Evolutionary conservation across 768 basidiomycete genomes (phyloP).

Genomic region (Tylopilus vinaceipallidus): DNA sequence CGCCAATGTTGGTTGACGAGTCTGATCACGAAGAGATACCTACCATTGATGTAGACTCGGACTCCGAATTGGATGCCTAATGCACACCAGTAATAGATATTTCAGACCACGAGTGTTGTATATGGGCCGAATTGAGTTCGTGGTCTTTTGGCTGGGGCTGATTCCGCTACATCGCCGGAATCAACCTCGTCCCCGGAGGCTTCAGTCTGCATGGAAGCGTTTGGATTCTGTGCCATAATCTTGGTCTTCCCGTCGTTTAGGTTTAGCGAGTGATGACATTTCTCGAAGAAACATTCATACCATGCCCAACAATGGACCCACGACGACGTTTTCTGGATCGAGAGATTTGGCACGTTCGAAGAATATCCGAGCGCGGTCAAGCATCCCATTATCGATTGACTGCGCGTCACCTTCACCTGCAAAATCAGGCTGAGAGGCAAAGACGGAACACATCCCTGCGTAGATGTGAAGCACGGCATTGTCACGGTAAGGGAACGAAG

Average conservation of each 20-base stretch:
- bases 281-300: conserved; percentile 30
- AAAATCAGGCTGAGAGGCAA: conserved; percentile 46
- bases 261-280: background rate
- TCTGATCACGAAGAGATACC: conserved; percentile 79
- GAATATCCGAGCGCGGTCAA: conserved; percentile 50
- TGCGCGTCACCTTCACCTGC: conserved; percentile 2
- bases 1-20: conserved; percentile 29
- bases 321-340: conserved; percentile 56
- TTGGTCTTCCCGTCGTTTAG: conserved; percentile 16
- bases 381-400: conserved; percentile 43
- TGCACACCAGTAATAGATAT: background rate
- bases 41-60: conserved; percentile 72
- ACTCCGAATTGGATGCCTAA: conserved; percentile 69
- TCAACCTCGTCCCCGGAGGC: conserved; percentile 39
- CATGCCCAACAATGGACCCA: conserved; percentile 52
- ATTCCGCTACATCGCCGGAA: background rate
- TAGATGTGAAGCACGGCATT: conserved; percentile 79
- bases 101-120: background rate
- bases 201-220: conserved; percentile 8
- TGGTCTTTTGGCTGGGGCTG: conserved; percentile 9
- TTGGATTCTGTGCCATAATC: conserved; percentile 22
- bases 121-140: conserved; percentile 5
- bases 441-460: conserved; percentile 72
- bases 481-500: conserved; percentile 84
- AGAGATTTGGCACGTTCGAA: conserved; percentile 60